Percentiles rank a stretch among this genome's conserved stretches.
These are phyloP conservation scores for Apostasia ramifera DNA, from an alignment of 106 monocot species.

Conservation along the genomic window DNA sequence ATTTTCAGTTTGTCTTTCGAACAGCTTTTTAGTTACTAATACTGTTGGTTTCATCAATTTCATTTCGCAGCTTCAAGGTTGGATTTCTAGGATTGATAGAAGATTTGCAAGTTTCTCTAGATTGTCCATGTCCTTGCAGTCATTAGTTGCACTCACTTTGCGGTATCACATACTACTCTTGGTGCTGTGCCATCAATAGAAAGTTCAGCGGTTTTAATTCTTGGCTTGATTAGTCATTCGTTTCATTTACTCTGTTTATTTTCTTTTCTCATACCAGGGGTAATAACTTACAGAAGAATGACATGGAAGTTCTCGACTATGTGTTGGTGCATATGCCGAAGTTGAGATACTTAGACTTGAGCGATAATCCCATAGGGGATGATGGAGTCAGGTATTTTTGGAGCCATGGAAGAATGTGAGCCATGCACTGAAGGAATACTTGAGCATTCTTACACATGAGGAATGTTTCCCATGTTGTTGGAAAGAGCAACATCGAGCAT, in stretches of 20 bases:
- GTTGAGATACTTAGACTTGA: conserved; percentile 66
- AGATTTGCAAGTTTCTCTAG: conserved; percentile 11
- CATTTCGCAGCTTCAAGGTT: conserved; percentile 49
- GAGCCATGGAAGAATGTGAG: not conserved
- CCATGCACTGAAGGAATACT: not conserved
- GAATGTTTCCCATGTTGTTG: not conserved
- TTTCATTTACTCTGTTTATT: not conserved
- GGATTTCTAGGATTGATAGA: conserved; percentile 44
- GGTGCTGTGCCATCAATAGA: not conserved
- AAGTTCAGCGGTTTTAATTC: not conserved
- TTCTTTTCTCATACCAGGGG: conserved; percentile 33
- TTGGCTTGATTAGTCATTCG: not conserved
- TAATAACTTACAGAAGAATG: conserved; percentile 57
- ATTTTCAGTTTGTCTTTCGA: not conserved
- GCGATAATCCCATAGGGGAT: conserved; percentile 83
- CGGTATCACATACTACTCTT: conserved; percentile 24
- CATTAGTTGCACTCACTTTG: conserved; percentile 47
- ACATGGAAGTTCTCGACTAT: conserved; percentile 57
- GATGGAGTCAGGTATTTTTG: conserved; percentile 66
- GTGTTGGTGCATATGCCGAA: conserved; percentile 62
- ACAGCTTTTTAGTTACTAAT: not conserved
- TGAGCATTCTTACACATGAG: not conserved
- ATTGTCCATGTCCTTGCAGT: conserved; percentile 32
- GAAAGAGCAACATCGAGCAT: not conserved
- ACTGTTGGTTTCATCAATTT: not conserved